Conservation (phyloP, 2,329 filamentous ascomycete species). For the Malbranchea cinnamomea region DNA sequence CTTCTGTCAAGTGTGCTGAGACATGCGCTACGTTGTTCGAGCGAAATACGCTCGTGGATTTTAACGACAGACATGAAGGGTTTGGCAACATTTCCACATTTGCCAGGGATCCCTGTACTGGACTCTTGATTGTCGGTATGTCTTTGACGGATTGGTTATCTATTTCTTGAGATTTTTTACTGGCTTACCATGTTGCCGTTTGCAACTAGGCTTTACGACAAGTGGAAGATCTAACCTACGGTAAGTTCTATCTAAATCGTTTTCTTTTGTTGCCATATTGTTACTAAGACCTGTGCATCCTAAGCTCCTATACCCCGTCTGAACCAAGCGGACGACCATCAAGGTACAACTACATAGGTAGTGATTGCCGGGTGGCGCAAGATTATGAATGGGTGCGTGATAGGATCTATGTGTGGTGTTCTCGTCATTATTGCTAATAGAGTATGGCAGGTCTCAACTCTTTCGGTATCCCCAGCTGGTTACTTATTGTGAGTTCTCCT, state of each 20-base stretch:
- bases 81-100: conserved; percentile 20
- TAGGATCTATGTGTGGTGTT: not conserved
- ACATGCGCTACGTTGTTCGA: conserved; percentile 20
- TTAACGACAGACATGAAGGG: conserved; percentile 12
- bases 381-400: conserved; percentile 9
- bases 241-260: conserved; percentile 6
- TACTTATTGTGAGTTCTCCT: conserved; percentile 17
- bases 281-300: not conserved
- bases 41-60: conserved; percentile 17
- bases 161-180: not conserved
- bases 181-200: conserved; percentile 14
- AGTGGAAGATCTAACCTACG: conserved; percentile 3
- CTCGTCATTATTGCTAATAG: not conserved
- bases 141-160: too few relatives aligned
- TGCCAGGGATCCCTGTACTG: conserved; percentile 20
- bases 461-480: conserved; percentile 22
- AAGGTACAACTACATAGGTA: conserved; percentile 4
- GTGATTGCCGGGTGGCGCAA: not conserved
- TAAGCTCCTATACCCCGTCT: conserved; percentile 4
- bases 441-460: conserved; percentile 18
- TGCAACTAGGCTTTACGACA: conserved; percentile 10
- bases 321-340: conserved; percentile 4
- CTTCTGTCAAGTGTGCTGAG: conserved; percentile 16
- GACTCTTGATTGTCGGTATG: conserved; percentile 23
- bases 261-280: conserved; percentile 2